Evolutionary conservation across 192 early-diverging fungal genomes (phyloP).

Genomic region (Linnemannia elongata): DNA sequence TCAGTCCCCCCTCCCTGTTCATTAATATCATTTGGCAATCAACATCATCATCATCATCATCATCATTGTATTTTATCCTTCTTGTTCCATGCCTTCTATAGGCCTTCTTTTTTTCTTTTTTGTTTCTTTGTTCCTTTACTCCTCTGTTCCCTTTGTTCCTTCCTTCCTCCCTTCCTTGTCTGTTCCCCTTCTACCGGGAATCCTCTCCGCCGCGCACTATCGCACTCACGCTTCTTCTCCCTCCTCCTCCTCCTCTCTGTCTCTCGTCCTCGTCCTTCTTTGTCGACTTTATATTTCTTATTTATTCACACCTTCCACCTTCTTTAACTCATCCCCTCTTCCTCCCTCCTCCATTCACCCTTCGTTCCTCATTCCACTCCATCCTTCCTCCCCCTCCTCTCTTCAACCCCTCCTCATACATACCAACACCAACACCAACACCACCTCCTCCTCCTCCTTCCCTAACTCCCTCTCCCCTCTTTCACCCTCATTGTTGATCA

Average conservation of each 20-base stretch:
- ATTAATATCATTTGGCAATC: no score
- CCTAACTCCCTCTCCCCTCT: not conserved
- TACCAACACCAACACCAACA: conserved; percentile 5
- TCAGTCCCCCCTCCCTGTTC: not conserved
- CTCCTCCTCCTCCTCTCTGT: not conserved
- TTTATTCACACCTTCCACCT: not conserved
- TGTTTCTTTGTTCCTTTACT: not conserved
- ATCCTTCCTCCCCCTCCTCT: not conserved
- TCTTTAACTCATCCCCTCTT: not conserved
- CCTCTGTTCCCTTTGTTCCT: not conserved
- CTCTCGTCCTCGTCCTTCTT: not conserved
- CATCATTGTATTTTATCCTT: not conserved
- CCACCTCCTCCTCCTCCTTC: not conserved
- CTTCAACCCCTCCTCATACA: not conserved
- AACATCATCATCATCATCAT: not conserved
- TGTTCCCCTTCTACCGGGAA: not conserved
- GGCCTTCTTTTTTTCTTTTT: not conserved
- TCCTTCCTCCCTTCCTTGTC: not conserved
- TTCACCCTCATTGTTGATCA: not conserved
- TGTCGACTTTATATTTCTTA: not conserved
- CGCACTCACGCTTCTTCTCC: conserved; percentile 1
- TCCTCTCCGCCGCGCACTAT: not conserved
- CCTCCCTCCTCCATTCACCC: not conserved
- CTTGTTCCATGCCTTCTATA: not conserved
- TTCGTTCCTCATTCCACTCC: not conserved